phyloP scores from a whole-genome alignment of 805 yeast species.

The Saccharomycopsis sp. region DNA sequence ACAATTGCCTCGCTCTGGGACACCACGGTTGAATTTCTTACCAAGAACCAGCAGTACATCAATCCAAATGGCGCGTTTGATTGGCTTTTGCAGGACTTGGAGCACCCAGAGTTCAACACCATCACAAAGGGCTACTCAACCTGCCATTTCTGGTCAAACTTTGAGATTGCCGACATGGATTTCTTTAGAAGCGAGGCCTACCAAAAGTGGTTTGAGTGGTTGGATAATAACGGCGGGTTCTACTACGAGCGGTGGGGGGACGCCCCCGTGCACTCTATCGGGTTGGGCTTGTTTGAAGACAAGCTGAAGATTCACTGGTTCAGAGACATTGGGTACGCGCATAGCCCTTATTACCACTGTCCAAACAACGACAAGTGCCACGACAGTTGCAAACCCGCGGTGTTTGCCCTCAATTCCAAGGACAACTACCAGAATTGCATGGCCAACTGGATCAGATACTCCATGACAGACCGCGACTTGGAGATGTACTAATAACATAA shows the following conservation, averaged over 20 bases:
- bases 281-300: constrained; percentile 62
- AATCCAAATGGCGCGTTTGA: constrained; percentile 50
- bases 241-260: constrained; percentile 93
- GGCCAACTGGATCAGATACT: constrained; percentile 53
- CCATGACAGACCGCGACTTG: too few relatives aligned
- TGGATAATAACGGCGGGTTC: constrained; percentile 71
- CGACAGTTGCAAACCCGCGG: constrained; percentile 41
- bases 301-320: constrained; percentile 72
- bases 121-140: constrained; percentile 42
- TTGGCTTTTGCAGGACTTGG: constrained; percentile 50
- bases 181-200: constrained; percentile 65
- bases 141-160: constrained; percentile 87
- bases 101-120: constrained; percentile 46
- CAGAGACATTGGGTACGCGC: constrained; percentile 70
- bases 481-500: too few relatives aligned
- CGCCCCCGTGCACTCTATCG: constrained; percentile 81
- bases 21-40: constrained; percentile 50
- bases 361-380: constrained; percentile 48
- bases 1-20: constrained; percentile 60
- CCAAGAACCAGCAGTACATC: constrained; percentile 49
- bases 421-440: constrained; percentile 64
- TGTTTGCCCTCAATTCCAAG: constrained; percentile 42
- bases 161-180: constrained; percentile 78
- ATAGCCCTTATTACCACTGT: constrained; percentile 67
- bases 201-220: constrained; percentile 46